These are phyloP conservation scores for Pleurotus tuoliensis DNA, from an alignment of 768 basidiomycete species.

Conservation along the genomic window DNA sequence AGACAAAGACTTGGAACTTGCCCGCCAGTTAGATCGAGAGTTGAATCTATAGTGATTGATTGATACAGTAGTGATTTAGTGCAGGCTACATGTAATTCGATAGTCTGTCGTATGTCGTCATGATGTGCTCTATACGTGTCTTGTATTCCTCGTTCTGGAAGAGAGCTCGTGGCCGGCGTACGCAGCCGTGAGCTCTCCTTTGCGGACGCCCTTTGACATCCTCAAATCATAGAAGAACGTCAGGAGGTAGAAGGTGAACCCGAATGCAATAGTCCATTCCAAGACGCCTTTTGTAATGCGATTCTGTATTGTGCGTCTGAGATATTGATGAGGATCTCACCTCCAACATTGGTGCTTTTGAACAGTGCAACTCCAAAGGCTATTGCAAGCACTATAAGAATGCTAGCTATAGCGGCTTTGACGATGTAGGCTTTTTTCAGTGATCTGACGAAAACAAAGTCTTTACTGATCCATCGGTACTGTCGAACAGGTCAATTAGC, in stretches of 20 bases:
- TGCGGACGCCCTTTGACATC: constrained; percentile 48
- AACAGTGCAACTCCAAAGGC: constrained; percentile 57
- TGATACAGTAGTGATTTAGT: too few relatives aligned
- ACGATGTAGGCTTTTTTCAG: constrained; percentile 53
- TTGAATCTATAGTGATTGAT: constrained; percentile 33
- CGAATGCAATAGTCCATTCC: constrained; percentile 73
- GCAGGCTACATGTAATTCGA: too few relatives aligned
- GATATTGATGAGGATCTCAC: constrained; percentile 22
- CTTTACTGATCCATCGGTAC: constrained; percentile 65
- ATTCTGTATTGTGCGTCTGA: not conserved
- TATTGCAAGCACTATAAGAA: constrained; percentile 58
- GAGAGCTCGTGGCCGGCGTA: not conserved
- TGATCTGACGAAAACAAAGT: constrained; percentile 39
- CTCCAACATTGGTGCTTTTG: constrained; percentile 43
- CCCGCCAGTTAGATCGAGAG: constrained; percentile 49
- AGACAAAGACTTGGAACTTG: constrained; percentile 43
- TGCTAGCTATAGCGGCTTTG: constrained; percentile 57
- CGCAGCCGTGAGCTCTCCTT: constrained; percentile 34
- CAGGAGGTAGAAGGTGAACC: constrained; percentile 69
- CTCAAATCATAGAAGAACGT: constrained; percentile 74
- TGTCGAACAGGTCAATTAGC: constrained; percentile 18
- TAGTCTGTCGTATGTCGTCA: too few relatives aligned
- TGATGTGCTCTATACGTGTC: constrained; percentile 5
- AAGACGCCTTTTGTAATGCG: constrained; percentile 43
- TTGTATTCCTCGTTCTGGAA: not conserved